Evolutionary conservation across 2,329 filamentous ascomycete species (phyloP), one percentile per base, ranked within the genome.

Genomic region (Penicillium oxalicum): DNA sequence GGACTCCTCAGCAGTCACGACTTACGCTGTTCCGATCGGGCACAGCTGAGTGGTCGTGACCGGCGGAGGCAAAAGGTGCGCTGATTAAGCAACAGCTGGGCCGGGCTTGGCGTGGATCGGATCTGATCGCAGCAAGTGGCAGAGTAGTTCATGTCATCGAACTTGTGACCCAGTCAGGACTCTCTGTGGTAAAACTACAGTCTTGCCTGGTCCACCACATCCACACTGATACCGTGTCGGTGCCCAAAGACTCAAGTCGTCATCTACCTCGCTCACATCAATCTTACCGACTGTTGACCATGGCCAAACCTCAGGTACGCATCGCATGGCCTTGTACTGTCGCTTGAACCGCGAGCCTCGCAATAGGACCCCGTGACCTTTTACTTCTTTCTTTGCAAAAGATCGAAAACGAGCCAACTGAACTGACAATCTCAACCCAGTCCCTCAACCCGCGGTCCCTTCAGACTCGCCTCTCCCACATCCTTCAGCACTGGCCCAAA

Each of bases 401-500:
- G 2, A 6, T 33, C 9, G 12, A 39, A 32, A 11, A 9, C 5
- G n/a, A 18, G 18, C 18, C 18, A 18, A 18, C 6, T 2, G 6
- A 7, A 34, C 41, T 42, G 44, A 37, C 40, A 18, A 50, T 53
- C 38, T 52, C 48, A 41, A 24, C 12, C n/a, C 34, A 58, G 49
- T 44, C 62, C 54, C 58, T 64, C 50, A 52, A 59, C 54, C 55
- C 57, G 47, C 48, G 67, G 57, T 56, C 59, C 41, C 44, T 65
- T 44, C 56, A 63, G 50, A 50, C 59, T 13, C 73, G 73, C 57
- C 64, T 74, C 52, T 56, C 64, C 9, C 67, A 70, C 46, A 62
- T 75, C 45, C 60, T 74, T 53, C 66, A 68, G 48, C 65, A 67
- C 57, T 75, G 73, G 73, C 73, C 73, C 28, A 50, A 59, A 25